Evolutionary conservation across 306 rosid genomes (phyloP).

Genomic region (Morella rubra): DNA sequence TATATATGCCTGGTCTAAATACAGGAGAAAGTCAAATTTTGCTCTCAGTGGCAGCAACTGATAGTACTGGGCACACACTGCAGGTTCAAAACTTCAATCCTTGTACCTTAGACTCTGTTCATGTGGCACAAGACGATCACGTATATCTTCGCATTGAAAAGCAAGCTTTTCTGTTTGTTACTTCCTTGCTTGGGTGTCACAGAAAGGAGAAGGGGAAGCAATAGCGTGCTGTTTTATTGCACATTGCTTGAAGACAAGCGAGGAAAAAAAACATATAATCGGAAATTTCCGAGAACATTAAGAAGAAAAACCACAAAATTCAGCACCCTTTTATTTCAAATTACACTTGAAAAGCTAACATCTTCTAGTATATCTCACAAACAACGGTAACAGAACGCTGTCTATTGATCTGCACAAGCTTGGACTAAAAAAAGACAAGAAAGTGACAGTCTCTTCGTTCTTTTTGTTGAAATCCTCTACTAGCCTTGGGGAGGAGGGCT

Average conservation of each 20-base stretch:
- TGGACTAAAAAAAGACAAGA: background rate
- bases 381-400: background rate
- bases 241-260: background rate
- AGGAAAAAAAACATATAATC: background rate
- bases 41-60: too few relatives aligned
- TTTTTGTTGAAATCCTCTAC: background rate
- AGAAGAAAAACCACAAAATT: background rate
- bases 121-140: background rate
- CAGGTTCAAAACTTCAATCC: background rate
- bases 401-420: background rate
- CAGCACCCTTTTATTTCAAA: background rate
- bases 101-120: background rate
- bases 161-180: background rate
- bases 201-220: background rate
- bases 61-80: too few relatives aligned
- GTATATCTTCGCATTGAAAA: background rate
- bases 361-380: background rate
- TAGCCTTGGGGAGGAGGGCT: slow-evolving; percentile 41
- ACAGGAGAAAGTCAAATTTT: background rate
- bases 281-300: background rate
- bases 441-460: background rate
- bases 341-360: background rate
- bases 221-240: background rate
- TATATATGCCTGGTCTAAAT: background rate
- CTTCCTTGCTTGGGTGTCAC: background rate